phyloP scores from a whole-genome alignment of 176 grass and related monocot species.

The Echinochloa phyllopogon region DNA sequence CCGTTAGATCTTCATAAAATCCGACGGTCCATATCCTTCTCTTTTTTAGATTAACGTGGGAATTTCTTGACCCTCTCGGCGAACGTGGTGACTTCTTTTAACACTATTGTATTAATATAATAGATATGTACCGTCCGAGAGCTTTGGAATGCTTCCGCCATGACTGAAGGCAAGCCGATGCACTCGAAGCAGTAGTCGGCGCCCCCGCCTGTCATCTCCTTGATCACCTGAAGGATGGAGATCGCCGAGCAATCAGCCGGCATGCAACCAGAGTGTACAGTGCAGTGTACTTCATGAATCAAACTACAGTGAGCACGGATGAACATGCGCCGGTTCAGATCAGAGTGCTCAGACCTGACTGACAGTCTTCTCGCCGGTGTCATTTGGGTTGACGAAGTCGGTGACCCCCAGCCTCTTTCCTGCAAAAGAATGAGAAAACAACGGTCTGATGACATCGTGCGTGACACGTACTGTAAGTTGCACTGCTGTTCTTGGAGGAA shows the following conservation, averaged over 20 bases:
- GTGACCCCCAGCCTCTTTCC: conserved; percentile 41
- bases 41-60: no score
- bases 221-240: conserved; percentile 43
- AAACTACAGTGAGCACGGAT: no score
- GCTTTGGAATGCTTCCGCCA: conserved; percentile 57
- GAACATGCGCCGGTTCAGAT: not conserved
- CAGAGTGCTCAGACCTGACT: conserved; percentile 38
- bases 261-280: no score
- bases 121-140: conserved; percentile 29
- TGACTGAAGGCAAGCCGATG: conserved; percentile 38
- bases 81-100: no score
- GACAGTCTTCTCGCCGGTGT: not conserved
- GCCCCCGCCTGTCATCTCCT: conserved; percentile 58
- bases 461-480: no score
- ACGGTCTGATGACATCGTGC: not conserved
- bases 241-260: not conserved
- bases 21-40: no score
- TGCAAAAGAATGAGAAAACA: not conserved
- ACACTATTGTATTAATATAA: no score
- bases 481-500: not conserved
- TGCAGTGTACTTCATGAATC: not conserved
- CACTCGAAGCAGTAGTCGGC: conserved; percentile 78
- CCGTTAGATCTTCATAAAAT: no score
- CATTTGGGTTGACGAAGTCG: conserved; percentile 48
- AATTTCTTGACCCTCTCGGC: no score